These are phyloP conservation scores for Aureobasidium pullulans DNA, from an alignment of 2,329 filamentous ascomycete genomes.

Conservation along the genomic window DNA sequence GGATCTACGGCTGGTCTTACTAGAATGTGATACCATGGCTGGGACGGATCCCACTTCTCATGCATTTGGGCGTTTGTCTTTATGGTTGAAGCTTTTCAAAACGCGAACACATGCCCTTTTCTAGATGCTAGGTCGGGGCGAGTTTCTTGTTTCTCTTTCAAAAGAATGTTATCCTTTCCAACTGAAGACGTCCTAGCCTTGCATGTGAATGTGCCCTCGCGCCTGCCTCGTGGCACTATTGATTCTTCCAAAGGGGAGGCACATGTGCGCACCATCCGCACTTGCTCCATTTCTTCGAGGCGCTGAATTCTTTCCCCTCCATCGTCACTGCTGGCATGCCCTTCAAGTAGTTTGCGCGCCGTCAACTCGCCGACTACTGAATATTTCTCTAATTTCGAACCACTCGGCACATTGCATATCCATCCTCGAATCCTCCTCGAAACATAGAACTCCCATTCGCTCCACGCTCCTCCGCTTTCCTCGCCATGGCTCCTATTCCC, in stretches of 20 bases:
- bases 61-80: constrained; percentile 16
- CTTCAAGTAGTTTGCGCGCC: too few relatives aligned
- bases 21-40: constrained; percentile 13
- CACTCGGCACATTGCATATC: neutral
- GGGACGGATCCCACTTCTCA: constrained; percentile 11
- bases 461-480: neutral
- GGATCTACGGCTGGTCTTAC: constrained; percentile 13
- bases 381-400: too few relatives aligned
- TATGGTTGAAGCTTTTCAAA: constrained; percentile 14
- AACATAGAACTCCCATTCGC: too few relatives aligned
- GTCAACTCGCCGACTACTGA: too few relatives aligned
- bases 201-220: neutral
- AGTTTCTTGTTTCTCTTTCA: constrained; percentile 9
- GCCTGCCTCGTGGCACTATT: neutral
- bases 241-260: neutral
- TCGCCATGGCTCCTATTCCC: neutral
- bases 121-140: constrained; percentile 14
- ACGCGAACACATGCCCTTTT: constrained; percentile 14
- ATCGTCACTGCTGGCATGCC: too few relatives aligned
- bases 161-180: constrained; percentile 12
- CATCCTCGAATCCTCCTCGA: too few relatives aligned
- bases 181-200: neutral
- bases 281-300: too few relatives aligned
- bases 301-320: too few relatives aligned
- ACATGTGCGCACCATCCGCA: too few relatives aligned